Conservation (phyloP, 106 monocot genomes). For the Apostasia ramifera region DNA sequence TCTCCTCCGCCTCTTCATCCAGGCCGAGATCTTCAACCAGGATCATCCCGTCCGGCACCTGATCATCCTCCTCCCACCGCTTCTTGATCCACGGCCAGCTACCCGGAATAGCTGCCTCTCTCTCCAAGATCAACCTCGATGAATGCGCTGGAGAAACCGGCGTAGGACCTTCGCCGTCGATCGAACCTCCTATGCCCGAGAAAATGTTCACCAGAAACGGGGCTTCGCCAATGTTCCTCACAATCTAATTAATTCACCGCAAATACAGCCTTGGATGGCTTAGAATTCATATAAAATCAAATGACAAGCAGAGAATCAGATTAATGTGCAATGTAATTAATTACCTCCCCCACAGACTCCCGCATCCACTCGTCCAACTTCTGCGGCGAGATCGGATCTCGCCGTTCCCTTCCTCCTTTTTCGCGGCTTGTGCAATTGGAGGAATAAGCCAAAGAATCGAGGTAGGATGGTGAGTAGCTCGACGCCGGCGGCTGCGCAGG, state of each 20-base stretch:
- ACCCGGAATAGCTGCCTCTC: slow-evolving; percentile 38
- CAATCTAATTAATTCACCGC: slow-evolving; percentile 34
- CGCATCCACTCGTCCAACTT: slow-evolving; percentile 61
- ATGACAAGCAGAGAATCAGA: not conserved
- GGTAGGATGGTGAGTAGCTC: not conserved
- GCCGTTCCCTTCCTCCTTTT: not conserved
- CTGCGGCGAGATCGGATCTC: slow-evolving; percentile 22
- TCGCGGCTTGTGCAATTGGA: not conserved
- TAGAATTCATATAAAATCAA: not conserved
- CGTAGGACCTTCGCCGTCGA: not conserved
- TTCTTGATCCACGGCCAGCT: slow-evolving; percentile 44
- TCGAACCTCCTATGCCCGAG: not conserved
- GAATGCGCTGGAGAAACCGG: not conserved
- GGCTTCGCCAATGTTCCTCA: slow-evolving; percentile 51
- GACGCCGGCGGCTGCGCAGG: not conserved
- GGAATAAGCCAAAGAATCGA: not conserved
- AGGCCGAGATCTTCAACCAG: slow-evolving; percentile 63
- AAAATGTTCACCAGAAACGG: slow-evolving; percentile 66
- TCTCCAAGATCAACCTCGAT: slow-evolving; percentile 30
- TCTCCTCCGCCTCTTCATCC: slow-evolving; percentile 24
- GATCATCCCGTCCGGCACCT: slow-evolving; percentile 56
- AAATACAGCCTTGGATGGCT: too few species aligned
- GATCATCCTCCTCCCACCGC: slow-evolving; percentile 25
- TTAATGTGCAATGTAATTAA: not conserved
- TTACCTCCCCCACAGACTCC: slow-evolving; percentile 53